Conservation (phyloP, 331 rosid species). For the Pyracantha coccinea region DNA sequence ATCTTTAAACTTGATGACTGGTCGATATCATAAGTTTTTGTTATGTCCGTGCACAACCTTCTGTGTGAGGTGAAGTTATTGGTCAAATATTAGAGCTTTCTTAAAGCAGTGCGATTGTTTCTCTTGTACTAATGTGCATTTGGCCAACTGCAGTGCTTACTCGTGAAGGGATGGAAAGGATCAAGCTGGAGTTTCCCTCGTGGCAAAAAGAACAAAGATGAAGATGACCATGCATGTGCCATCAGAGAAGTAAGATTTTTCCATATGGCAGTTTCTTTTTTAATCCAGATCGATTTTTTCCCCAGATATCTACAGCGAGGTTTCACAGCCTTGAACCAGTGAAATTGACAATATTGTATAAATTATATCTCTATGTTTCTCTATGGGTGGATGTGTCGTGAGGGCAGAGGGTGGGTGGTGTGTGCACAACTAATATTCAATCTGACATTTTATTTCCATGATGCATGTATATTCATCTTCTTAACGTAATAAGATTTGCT, state of each 20-base stretch:
- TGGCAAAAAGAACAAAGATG: constrained; percentile 87
- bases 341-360: neutral
- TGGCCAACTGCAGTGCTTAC: constrained; percentile 57
- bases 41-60: neutral
- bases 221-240: constrained; percentile 91
- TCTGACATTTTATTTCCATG: neutral
- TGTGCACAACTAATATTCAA: neutral
- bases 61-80: neutral
- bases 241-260: constrained; percentile 67
- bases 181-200: constrained; percentile 98
- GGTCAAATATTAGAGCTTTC: neutral
- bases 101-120: neutral
- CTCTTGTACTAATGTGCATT: neutral
- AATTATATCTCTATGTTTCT: neutral
- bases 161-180: constrained; percentile 97
- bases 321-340: neutral
- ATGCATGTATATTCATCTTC: neutral
- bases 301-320: neutral
- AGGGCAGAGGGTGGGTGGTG: neutral
- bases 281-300: neutral
- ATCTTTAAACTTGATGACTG: neutral
- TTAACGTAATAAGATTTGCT: neutral
- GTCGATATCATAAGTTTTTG: neutral
- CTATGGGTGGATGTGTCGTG: neutral
- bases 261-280: neutral